These are phyloP conservation scores for Colletotrichum falcatum DNA, from an alignment of 2,329 filamentous ascomycete genomes.

Conservation along the genomic window DNA sequence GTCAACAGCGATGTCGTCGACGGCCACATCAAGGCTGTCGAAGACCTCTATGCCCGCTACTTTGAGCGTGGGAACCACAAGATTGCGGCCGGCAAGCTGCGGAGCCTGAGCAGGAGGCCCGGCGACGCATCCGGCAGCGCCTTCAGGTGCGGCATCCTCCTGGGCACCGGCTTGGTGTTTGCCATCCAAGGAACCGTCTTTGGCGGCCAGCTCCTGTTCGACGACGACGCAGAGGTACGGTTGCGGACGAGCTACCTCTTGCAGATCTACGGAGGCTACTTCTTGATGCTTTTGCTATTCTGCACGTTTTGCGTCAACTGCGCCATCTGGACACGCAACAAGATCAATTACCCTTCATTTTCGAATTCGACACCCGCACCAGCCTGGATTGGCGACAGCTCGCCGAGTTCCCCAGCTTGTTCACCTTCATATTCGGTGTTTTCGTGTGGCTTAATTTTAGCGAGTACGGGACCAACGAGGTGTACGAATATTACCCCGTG, in stretches of 20 bases:
- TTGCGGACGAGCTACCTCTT: conserved; percentile 75
- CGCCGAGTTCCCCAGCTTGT: conserved; percentile 86
- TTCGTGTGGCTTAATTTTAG: conserved; percentile 92
- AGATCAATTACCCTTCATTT: conserved; percentile 97
- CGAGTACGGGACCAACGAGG: conserved; percentile 69
- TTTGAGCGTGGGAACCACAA: conserved; percentile 96
- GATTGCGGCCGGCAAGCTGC: conserved; percentile 87
- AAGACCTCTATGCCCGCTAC: conserved; percentile 94
- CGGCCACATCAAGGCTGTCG: conserved; percentile 80
- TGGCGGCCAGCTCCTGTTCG: conserved; percentile 64
- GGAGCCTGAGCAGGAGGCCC: conserved; percentile 73
- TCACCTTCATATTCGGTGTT: conserved; percentile 81
- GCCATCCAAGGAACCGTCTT: conserved; percentile 74
- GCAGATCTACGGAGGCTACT: conserved; percentile 94
- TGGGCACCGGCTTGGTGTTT: conserved; percentile 77
- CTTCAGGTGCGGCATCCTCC: conserved; percentile 72
- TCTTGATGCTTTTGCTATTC: conserved; percentile 84
- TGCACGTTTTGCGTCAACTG: conserved; percentile 89
- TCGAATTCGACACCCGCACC: conserved; percentile 92
- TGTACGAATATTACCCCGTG: conserved; percentile 90
- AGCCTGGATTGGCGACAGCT: conserved; percentile 91
- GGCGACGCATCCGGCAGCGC: conserved; percentile 67
- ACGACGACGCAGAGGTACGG: conserved; percentile 60
- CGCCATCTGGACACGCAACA: conserved; percentile 82
- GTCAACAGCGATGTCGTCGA: conserved; percentile 90